Evolutionary conservation across 2,329 filamentous ascomycete genomes (phyloP).

Genomic region (Trichophyton simii): DNA sequence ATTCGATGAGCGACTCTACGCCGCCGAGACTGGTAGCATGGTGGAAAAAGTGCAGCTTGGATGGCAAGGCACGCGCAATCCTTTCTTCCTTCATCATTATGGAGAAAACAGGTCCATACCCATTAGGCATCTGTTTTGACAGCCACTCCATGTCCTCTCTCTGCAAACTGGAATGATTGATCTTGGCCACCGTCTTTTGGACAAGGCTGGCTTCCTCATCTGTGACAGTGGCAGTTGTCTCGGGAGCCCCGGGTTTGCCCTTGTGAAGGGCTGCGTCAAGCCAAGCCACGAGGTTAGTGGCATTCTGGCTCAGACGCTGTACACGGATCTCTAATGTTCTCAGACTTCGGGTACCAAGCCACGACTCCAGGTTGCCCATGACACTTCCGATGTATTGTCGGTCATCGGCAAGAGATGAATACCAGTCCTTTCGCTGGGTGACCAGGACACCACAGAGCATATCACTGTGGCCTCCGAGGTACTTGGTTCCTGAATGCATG

Average conservation of each 20-base stretch:
- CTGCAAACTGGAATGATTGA: slow-evolving; percentile 75
- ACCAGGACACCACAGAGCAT: slow-evolving; percentile 77
- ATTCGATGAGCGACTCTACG: slow-evolving; percentile 92
- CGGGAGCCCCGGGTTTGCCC: slow-evolving; percentile 12
- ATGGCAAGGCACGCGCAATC: slow-evolving; percentile 58
- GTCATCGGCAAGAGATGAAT: slow-evolving; percentile 51
- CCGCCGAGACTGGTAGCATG: slow-evolving; percentile 91
- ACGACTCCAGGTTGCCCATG: slow-evolving; percentile 81
- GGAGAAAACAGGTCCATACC: slow-evolving; percentile 80
- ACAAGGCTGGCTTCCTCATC: slow-evolving; percentile 36
- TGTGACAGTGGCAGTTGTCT: slow-evolving; percentile 21
- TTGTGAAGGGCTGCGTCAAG: slow-evolving; percentile 42
- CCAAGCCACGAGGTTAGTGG: slow-evolving; percentile 59
- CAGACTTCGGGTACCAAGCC: slow-evolving; percentile 77
- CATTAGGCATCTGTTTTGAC: slow-evolving; percentile 74
- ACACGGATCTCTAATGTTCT: slow-evolving; percentile 79
- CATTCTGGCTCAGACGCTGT: slow-evolving; percentile 59
- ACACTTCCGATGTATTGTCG: slow-evolving; percentile 67
- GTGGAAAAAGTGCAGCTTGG: slow-evolving; percentile 70
- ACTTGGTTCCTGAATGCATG: slow-evolving; percentile 92
- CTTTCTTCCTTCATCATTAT: slow-evolving; percentile 51
- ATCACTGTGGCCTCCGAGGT: slow-evolving; percentile 90
- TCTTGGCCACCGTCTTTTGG: slow-evolving; percentile 43
- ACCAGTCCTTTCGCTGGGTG: slow-evolving; percentile 48
- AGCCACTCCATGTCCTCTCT: slow-evolving; percentile 58